These are phyloP conservation scores for Epichloe baconii DNA, from an alignment of 2,329 filamentous ascomycete species.

Conservation along the genomic window DNA sequence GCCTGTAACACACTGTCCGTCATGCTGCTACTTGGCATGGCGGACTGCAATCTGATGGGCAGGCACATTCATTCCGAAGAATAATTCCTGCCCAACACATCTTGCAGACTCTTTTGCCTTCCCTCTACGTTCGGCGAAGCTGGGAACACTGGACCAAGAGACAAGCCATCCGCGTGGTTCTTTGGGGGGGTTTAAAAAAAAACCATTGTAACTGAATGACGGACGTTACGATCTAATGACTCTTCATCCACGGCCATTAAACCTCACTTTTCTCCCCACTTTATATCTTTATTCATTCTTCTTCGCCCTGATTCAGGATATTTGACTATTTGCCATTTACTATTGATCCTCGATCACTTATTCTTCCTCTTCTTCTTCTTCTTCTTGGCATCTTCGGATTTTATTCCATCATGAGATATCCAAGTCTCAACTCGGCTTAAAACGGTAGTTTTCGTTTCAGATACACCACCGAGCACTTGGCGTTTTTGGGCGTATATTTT, in stretches of 20 bases:
- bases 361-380: slow-evolving; percentile 10
- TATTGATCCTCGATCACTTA: slow-evolving; percentile 5
- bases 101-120: slow-evolving; percentile 13
- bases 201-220: background rate
- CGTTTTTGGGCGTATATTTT: slow-evolving; percentile 10
- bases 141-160: slow-evolving; percentile 6
- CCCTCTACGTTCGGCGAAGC: slow-evolving; percentile 5
- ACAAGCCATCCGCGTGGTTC: slow-evolving; percentile 2
- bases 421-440: background rate
- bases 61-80: background rate
- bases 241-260: slow-evolving; percentile 5
- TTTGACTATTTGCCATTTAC: background rate
- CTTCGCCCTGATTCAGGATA: background rate
- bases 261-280: background rate
- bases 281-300: slow-evolving; percentile 2
- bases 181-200: no score
- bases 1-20: slow-evolving; percentile 45
- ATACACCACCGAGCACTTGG: slow-evolving; percentile 17
- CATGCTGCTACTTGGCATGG: slow-evolving; percentile 15
- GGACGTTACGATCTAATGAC: slow-evolving; percentile 9
- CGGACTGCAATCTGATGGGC: slow-evolving; percentile 15
- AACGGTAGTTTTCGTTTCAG: slow-evolving; percentile 1
- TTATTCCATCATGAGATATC: background rate
- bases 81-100: slow-evolving; percentile 8
- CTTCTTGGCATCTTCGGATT: slow-evolving; percentile 3